phyloP scores from a whole-genome alignment of 106 monocot genomes.

The Cymbidium sinense region DNA sequence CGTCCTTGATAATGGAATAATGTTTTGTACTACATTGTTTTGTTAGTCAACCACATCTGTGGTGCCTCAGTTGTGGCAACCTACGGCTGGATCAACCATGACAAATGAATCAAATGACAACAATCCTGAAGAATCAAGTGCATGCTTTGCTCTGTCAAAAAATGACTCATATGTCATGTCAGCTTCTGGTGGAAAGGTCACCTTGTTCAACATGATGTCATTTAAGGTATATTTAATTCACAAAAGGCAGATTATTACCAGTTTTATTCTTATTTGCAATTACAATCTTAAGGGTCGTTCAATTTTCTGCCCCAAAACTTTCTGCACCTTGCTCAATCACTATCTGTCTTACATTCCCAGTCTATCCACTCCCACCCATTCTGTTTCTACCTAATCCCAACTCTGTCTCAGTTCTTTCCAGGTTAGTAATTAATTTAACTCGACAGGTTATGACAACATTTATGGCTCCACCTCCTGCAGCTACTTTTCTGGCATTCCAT shows the following conservation, averaged over 20 bases:
- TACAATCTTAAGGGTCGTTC: neutral
- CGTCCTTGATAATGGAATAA: constrained; percentile 1
- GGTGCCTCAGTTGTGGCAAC: constrained; percentile 83
- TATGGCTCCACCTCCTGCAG: constrained; percentile 90
- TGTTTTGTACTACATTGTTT: constrained; percentile 4
- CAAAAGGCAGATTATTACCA: neutral
- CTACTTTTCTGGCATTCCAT: constrained; percentile 79
- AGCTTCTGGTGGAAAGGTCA: constrained; percentile 92
- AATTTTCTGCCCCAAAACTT: no score
- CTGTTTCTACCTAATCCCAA: neutral
- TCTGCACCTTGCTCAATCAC: no score
- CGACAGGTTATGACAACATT: constrained; percentile 90
- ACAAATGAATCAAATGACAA: constrained; percentile 71
- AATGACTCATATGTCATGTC: constrained; percentile 99
- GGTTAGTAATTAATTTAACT: no score
- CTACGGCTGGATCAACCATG: constrained; percentile 70
- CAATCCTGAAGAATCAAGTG: constrained; percentile 79
- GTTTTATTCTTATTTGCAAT: neutral
- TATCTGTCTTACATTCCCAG: neutral
- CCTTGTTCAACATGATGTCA: constrained; percentile 43
- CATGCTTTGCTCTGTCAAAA: constrained; percentile 88
- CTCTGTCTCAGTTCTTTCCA: neutral
- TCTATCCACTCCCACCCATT: neutral
- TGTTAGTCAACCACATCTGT: constrained; percentile 74
- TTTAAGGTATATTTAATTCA: constrained; percentile 11